Base-by-base conservation (phyloP, 208 protist genomes). In the Trypanosoma lewisi region DNA sequence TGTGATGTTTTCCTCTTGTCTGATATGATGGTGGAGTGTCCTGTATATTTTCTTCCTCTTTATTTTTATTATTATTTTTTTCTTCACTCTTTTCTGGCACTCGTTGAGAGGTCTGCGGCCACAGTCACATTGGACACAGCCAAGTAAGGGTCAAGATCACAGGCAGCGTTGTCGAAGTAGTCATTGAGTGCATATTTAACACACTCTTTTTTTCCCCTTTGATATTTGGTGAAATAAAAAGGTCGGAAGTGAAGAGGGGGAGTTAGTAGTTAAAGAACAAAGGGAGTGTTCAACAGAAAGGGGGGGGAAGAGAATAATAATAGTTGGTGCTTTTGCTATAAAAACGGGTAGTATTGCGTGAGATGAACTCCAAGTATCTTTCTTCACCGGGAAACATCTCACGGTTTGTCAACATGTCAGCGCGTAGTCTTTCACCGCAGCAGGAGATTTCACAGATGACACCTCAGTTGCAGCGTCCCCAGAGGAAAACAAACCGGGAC, bases 381-480 rank as follows among this genome's bases (percentile, higher is more conserved):
- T 56, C 50, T 31, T 49, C 78, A 11, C 85, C 84, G 6, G 67
- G 76, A 23, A 80, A 91, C 67, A 87, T 94, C 50, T 68, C 78
- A 31, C 82, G 85, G 27, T 87, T 94, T 56, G 56, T 92, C 19
- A 52, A 67, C 45, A 68, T 94, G 27, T 59, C 73, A 28, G 77
- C 74, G 4, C 70, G 71, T 17, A 91, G 83, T 36, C 61, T 91
- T 11, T 92, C 85, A 2, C 85, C 85, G 4, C 81, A 92, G 55
- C 47, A 69, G 17, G 88, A 92, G 56, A 77, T 95, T 28, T 70
- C 74, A 12, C 88, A 92, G 59, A 89, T 95, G 76, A 75, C 81
- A n/a, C 52, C 72, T 0, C 79, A 79, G 23, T 55, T 52, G 33
- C 67, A 71, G 27, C 39, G 19, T 6, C 62, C 67, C 39, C 31